These are phyloP conservation scores for Penicillium nucicola DNA, from an alignment of 495 filamentous ascomycete genomes.

Conservation along the genomic window DNA sequence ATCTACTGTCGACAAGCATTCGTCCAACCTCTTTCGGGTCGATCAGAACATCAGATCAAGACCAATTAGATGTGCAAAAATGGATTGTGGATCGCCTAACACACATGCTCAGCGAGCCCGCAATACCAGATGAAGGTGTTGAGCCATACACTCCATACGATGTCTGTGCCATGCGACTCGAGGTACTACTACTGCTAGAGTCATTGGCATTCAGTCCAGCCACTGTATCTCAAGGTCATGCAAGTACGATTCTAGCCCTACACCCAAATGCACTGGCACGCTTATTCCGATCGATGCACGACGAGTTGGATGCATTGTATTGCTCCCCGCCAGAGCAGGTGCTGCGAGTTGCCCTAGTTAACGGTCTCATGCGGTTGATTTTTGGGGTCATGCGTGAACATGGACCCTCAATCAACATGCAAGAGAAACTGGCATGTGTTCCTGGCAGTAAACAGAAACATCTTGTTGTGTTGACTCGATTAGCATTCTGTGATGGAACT, in stretches of 20 bases:
- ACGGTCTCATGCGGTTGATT: conserved; percentile 58
- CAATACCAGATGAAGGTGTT: conserved; percentile 44
- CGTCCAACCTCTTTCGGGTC: conserved; percentile 57
- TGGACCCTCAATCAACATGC: conserved; percentile 48
- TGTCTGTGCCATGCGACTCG: conserved; percentile 53
- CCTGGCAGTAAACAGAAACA: conserved; percentile 64
- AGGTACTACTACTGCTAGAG: conserved; percentile 55
- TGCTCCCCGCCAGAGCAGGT: conserved; percentile 41
- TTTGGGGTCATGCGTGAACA: conserved; percentile 54
- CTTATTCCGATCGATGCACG: conserved; percentile 60
- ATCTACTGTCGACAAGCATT: conserved; percentile 58
- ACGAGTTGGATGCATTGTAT: conserved; percentile 61
- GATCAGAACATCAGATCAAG: conserved; percentile 48
- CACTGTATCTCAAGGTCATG: conserved; percentile 39
- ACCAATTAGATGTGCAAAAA: conserved; percentile 53
- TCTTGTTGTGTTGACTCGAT: conserved; percentile 59
- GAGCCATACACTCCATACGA: conserved; percentile 46
- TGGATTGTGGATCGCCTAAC: conserved; percentile 60
- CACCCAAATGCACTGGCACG: conserved; percentile 56
- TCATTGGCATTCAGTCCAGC: conserved; percentile 42
- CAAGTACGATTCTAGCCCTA: conserved; percentile 49
- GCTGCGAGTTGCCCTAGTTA: conserved; percentile 49
- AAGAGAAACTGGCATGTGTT: conserved; percentile 53
- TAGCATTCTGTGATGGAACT: conserved; percentile 64
- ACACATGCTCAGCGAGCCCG: conserved; percentile 56